phyloP scores from a whole-genome alignment of 1,139 yeast genomes.

The Yamadazyma kanchanaburiensis region DNA sequence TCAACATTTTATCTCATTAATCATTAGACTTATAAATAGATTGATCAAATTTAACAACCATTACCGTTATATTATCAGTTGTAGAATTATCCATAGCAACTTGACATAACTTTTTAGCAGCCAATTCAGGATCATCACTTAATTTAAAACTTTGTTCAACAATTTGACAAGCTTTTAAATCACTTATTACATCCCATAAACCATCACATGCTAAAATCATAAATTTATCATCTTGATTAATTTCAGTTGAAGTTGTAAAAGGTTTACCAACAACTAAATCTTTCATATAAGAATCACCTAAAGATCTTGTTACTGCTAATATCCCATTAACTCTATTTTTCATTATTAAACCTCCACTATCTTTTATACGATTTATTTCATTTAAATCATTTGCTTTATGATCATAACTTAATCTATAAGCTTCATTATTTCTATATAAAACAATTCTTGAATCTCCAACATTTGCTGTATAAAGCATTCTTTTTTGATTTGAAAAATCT shows the following conservation, averaged over 20 bases:
- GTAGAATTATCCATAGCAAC: conserved; percentile 78
- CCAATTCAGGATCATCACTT: conserved; percentile 49
- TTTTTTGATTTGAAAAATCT: conserved; percentile 35
- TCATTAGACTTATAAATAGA: conserved; percentile 16
- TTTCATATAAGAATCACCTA: conserved; percentile 95
- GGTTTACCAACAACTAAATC: conserved; percentile 88
- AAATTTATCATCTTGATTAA: conserved; percentile 61
- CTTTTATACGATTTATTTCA: conserved; percentile 73
- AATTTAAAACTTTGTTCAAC: conserved; percentile 43
- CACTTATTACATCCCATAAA: conserved; percentile 88
- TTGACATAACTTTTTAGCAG: conserved; percentile 67
- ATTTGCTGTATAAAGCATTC: conserved; percentile 89
- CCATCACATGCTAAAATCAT: conserved; percentile 93
- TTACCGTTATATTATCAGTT: conserved; percentile 89
- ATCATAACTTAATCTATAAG: conserved; percentile 82
- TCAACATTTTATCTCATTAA: no score
- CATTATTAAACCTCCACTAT: conserved; percentile 83
- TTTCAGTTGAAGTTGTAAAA: conserved; percentile 83
- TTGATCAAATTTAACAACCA: conserved; percentile 71
- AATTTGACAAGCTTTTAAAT: conserved; percentile 73
- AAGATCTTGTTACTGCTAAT: conserved; percentile 87
- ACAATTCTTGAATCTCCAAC: conserved; percentile 93
- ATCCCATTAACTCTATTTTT: conserved; percentile 94
- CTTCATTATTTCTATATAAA: conserved; percentile 66
- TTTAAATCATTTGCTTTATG: conserved; percentile 86